phyloP scores from a whole-genome alignment of 768 basidiomycete genomes.

The Suillus brevipes region DNA sequence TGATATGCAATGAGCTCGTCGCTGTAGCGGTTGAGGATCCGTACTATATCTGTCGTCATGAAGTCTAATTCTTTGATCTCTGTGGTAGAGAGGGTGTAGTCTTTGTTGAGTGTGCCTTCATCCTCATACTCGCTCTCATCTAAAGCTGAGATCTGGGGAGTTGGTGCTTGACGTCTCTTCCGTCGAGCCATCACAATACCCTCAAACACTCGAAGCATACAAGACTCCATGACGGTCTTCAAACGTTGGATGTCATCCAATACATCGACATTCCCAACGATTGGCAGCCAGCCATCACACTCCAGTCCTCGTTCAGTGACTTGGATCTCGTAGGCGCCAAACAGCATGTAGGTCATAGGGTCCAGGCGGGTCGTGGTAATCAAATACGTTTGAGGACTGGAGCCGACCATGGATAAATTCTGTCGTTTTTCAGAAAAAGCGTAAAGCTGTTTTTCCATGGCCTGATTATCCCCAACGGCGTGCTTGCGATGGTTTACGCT shows the following conservation, averaged over 20 bases:
- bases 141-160: conserved; percentile 36
- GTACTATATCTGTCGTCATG: conserved; percentile 72
- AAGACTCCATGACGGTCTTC: conserved; percentile 76
- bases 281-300: conserved; percentile 90
- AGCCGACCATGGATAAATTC: conserved; percentile 55
- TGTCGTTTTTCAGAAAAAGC: conserved; percentile 84
- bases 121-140: conserved; percentile 63
- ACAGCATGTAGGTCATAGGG: conserved; percentile 86
- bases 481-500: conserved; percentile 81
- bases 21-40: conserved; percentile 69
- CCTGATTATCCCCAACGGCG: conserved; percentile 21
- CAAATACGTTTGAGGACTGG: conserved; percentile 63
- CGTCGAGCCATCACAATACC: conserved; percentile 57
- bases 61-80: conserved; percentile 78
- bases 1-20: conserved; percentile 60
- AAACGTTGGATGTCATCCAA: conserved; percentile 83
- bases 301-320: conserved; percentile 73
- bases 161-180: conserved; percentile 27
- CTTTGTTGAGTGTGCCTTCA: conserved; percentile 37
- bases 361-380: conserved; percentile 84
- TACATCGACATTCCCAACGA: conserved; percentile 69
- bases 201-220: conserved; percentile 89
- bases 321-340: conserved; percentile 80
- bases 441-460: conserved; percentile 67
- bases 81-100: conserved; percentile 56